These are phyloP conservation scores for Fusarium nematophilum DNA, from an alignment of 2,329 filamentous ascomycete genomes.

Conservation along the genomic window DNA sequence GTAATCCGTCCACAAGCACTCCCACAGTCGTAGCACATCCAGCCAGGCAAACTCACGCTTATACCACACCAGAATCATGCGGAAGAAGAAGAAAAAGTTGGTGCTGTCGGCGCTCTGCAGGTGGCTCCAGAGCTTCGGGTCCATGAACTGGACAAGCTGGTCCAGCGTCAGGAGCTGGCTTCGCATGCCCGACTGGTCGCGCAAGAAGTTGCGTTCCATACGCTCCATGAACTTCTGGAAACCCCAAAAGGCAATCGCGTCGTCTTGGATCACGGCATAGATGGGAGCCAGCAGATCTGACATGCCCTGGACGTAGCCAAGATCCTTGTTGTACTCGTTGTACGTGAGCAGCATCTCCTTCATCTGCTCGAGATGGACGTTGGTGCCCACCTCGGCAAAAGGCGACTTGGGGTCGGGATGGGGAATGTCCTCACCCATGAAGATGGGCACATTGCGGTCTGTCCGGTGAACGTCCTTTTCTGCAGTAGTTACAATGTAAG, in stretches of 20 bases:
- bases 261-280: constrained; percentile 97
- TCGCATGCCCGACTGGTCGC: constrained; percentile 96
- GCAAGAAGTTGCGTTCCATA: constrained; percentile 97
- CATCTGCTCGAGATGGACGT: constrained; percentile 97
- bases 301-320: constrained; percentile 99
- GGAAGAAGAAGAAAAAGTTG: constrained; percentile 99
- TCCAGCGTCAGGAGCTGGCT: constrained; percentile 90
- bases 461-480: constrained; percentile 99
- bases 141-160: constrained; percentile 95
- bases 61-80: constrained; percentile 98
- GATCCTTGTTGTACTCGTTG: constrained; percentile 95
- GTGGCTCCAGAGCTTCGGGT: constrained; percentile 92
- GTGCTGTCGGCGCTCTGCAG: constrained; percentile 91
- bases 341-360: constrained; percentile 99
- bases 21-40: constrained; percentile 90
- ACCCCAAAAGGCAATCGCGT: constrained; percentile 95
- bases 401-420: constrained; percentile 97
- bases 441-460: constrained; percentile 93
- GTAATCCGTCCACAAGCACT: constrained; percentile 93
- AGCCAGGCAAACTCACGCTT: constrained; percentile 95
- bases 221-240: constrained; percentile 97
- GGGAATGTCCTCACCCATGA: constrained; percentile 94
- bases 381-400: constrained; percentile 92
- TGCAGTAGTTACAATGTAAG: constrained; percentile 55
- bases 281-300: constrained; percentile 95